A percentile compares a stretch with the other conserved stretches of the same genome.
These are phyloP conservation scores for Isatis lusitanica DNA, from an alignment of 441 rosid species.

Conservation along the genomic window DNA sequence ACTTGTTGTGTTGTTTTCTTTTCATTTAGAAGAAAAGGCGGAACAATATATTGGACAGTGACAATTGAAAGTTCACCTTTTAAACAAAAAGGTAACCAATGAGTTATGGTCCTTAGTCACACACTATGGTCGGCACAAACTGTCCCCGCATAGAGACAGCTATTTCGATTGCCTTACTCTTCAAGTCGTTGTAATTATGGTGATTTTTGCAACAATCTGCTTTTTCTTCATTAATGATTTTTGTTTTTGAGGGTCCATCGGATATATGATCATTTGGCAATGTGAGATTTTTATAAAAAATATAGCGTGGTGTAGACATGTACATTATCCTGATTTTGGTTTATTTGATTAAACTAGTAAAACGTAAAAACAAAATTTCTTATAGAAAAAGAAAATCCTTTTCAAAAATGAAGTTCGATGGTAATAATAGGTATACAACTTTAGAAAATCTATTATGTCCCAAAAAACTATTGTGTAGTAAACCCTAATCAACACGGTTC, in stretches of 20 bases:
- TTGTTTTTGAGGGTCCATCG: constrained; percentile 22
- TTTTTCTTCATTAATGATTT: constrained; percentile 26
- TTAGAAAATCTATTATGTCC: no score
- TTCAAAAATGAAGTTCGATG: no score
- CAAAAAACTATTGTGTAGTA: no score
- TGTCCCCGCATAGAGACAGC: constrained; percentile 32
- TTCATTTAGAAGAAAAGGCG: constrained; percentile 4
- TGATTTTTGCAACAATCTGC: constrained; percentile 17
- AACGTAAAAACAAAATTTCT: background rate
- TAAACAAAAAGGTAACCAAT: constrained; percentile 14
- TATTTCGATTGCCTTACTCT: constrained; percentile 19
- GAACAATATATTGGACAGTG: constrained; percentile 12
- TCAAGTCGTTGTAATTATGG: constrained; percentile 11
- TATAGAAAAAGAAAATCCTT: background rate
- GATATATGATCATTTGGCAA: constrained; percentile 1
- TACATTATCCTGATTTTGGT: background rate
- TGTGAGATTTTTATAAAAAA: background rate
- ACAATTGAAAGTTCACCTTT: constrained; percentile 21
- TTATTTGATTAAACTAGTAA: background rate
- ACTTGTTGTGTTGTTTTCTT: background rate
- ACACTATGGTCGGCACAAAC: constrained; percentile 38
- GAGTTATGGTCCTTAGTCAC: constrained; percentile 23
- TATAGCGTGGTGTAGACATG: background rate
- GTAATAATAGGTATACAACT: no score
- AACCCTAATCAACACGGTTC: no score